phyloP scores from a whole-genome alignment of 208 protist genomes.

The Acanthamoeba healyi region DNA sequence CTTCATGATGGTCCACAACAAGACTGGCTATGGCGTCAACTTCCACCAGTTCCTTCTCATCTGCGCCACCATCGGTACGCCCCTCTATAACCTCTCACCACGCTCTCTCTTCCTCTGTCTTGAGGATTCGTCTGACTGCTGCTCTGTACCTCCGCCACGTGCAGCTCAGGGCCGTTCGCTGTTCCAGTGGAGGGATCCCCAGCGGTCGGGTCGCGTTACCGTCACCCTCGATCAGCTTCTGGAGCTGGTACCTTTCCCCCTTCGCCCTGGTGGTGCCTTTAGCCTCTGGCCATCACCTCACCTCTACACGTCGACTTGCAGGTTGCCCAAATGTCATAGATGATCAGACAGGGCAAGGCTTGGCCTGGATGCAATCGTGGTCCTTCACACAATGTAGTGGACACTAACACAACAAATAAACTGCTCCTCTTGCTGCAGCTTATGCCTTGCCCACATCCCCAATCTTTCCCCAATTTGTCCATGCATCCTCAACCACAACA shows the following conservation, averaged over 20 bases:
- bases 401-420: no score
- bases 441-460: no score
- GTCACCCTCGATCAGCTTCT: slow-evolving; percentile 71
- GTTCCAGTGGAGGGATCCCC: slow-evolving; percentile 81
- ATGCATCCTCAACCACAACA: no score
- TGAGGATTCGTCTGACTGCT: background rate
- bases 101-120: no score
- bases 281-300: background rate
- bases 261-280: background rate
- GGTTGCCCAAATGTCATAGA: slow-evolving; percentile 18
- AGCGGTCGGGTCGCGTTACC: slow-evolving; percentile 77
- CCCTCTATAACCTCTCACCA: background rate
- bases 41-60: slow-evolving; percentile 79
- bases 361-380: no score
- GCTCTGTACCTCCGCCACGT: background rate
- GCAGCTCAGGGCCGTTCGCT: slow-evolving; percentile 72
- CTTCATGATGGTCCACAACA: slow-evolving; percentile 72
- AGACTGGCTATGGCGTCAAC: slow-evolving; percentile 66
- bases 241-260: slow-evolving; percentile 9
- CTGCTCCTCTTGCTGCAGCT: no score
- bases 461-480: no score
- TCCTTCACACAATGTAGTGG: no score
- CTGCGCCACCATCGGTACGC: slow-evolving; percentile 62
- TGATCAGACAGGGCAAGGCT: no score
- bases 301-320: no score